Evolutionary conservation across 768 basidiomycete genomes (phyloP), one percentile per base, ranked within the genome.

Genomic region (Suillus brevipes): DNA sequence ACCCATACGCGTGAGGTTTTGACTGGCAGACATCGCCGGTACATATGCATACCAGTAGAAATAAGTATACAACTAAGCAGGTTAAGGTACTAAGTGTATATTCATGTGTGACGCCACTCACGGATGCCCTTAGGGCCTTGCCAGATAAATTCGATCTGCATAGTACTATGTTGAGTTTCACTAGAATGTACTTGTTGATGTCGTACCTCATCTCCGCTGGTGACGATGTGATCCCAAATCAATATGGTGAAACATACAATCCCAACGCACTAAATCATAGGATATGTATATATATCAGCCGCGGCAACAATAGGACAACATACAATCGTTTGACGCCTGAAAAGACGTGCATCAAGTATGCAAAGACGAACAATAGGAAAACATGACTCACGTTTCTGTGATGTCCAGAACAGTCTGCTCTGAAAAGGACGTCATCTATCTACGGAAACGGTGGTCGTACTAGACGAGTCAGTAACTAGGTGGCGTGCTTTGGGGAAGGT

Each of bases 221-320:
- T 74, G 25, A 79, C 57, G n/a, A 77, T 59, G 53, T 78, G 78
- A 38, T 79, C 78, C 74, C 82, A 86, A 18, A 86, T 65, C 14
- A 86, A 73, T 25, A 83, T 71, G 0, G 80, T 79, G 70, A 82
- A 84, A 67, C 81, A 79, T 6, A 78, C 82, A 36, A 87, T 76
- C 16, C 82, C 85, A 45, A 86, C 75, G 57, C 78, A 83, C 84
- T 87, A 52, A 62, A 40, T 25, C 25, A 40, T 28, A 59, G 6
- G 16, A 40, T 6, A 28, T 10, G 31, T 9, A 40, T 9, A 40
- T 18, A 7, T 31, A 31, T 40, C 18, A 59, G 25, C 25, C 25
- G 20, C 1, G 20, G 38, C 25, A 28, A 59, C 38, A 28, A 38
- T 18, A 40, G 38, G 16, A 40, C 23, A 59, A 20, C 23, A 18